phyloP scores from a whole-genome alignment of 2,329 filamentous ascomycete genomes.

The Clarireedia sp. region DNA sequence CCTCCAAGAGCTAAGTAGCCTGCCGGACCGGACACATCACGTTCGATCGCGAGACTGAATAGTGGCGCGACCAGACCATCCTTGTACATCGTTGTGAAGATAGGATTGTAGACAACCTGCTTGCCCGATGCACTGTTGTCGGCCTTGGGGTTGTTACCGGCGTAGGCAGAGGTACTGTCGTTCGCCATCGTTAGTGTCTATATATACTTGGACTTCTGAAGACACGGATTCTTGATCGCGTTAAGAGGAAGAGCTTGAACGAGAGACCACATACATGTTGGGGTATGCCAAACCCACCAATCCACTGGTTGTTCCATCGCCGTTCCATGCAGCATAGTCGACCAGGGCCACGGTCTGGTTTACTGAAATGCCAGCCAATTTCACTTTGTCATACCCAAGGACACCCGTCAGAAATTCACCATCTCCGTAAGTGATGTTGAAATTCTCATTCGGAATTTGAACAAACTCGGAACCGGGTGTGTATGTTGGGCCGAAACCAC shows the following conservation, averaged over 20 bases:
- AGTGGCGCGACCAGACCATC: conserved; percentile 35
- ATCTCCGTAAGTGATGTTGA: conserved; percentile 37
- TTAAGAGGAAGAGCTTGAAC: not conserved
- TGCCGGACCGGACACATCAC: conserved; percentile 27
- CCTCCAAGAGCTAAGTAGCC: conserved; percentile 43
- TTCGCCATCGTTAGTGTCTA: no score
- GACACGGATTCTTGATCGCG: not conserved
- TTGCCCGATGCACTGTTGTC: conserved; percentile 6
- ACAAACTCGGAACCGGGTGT: conserved; percentile 28
- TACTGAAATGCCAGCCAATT: conserved; percentile 39
- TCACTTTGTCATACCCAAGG: conserved; percentile 35
- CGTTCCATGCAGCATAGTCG: conserved; percentile 34
- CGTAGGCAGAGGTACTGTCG: conserved; percentile 23
- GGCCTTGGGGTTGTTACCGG: not conserved
- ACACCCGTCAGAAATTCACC: conserved; percentile 34
- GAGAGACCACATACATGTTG: conserved; percentile 25
- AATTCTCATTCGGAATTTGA: conserved; percentile 33
- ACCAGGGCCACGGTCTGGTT: conserved; percentile 40
- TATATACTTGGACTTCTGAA: no score
- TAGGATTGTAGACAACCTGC: conserved; percentile 35
- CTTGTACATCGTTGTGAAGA: conserved; percentile 42
- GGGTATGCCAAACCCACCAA: conserved; percentile 44
- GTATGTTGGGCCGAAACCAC: conserved; percentile 13
- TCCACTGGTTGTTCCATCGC: conserved; percentile 38
- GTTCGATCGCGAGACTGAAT: conserved; percentile 41